Percentiles rank a stretch among this genome's conserved stretches.
Evolutionary conservation across 2,329 filamentous ascomycete species (phyloP).

Genomic region (Colletotrichum gigasporum): DNA sequence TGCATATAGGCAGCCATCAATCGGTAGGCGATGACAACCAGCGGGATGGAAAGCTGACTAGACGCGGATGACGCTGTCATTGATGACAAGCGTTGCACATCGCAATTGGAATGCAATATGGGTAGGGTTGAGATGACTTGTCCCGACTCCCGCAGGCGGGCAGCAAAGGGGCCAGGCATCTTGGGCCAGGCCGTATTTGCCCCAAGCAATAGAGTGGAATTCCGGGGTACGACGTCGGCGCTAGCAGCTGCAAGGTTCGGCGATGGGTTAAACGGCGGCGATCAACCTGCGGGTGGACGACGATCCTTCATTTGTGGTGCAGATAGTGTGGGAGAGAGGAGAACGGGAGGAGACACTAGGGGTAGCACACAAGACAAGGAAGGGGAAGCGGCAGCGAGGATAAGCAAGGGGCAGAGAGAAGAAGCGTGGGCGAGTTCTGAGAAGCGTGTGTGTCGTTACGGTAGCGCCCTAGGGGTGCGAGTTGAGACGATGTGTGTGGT

Average conservation of each 20-base stretch:
- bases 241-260: conserved; percentile 31
- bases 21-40: background rate
- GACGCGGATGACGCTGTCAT: conserved; percentile 19
- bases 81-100: conserved; percentile 17
- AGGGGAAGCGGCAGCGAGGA: background rate
- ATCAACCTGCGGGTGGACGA: conserved; percentile 30
- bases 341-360: conserved; percentile 8
- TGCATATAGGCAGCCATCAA: no score
- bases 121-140: background rate
- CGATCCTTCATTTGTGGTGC: conserved; percentile 29
- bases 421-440: conserved; percentile 1
- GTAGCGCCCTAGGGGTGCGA: conserved; percentile 12
- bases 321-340: conserved; percentile 20
- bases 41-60: background rate
- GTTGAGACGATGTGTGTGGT: conserved; percentile 20
- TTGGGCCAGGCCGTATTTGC: conserved; percentile 12
- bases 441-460: conserved; percentile 1
- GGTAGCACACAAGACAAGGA: conserved; percentile 13
- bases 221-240: conserved; percentile 16
- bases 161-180: background rate
- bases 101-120: conserved; percentile 3
- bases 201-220: conserved; percentile 14
- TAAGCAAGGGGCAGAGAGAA: background rate
- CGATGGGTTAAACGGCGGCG: conserved; percentile 29
- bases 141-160: background rate